A percentile compares a stretch with the other conserved stretches of the same genome.
phyloP scores from a whole-genome alignment of 306 rosid species.

The Begonia peltatifolia region DNA sequence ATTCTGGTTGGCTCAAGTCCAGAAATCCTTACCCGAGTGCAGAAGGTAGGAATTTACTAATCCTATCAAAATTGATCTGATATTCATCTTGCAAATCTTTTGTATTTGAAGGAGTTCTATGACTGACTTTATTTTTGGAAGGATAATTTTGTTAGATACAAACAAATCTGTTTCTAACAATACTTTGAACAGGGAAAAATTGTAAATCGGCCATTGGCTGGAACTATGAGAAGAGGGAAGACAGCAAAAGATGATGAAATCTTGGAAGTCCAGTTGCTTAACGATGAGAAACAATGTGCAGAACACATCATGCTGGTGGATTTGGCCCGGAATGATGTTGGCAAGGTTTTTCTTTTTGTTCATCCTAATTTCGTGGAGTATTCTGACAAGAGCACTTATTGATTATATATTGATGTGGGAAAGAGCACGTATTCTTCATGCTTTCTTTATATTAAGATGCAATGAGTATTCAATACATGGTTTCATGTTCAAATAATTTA shows the following conservation, averaged over 20 bases:
- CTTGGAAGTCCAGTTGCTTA: slow-evolving; percentile 36
- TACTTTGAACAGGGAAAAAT: slow-evolving; percentile 44
- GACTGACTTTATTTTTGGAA: too few relatives aligned
- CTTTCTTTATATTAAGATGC: too few relatives aligned
- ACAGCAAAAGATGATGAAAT: slow-evolving; percentile 39
- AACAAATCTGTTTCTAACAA: slow-evolving; percentile 4
- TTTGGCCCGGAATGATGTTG: slow-evolving; percentile 87
- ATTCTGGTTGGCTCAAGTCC: slow-evolving; percentile 83
- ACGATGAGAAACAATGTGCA: slow-evolving; percentile 65
- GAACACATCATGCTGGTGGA: slow-evolving; percentile 88
- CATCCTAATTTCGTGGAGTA: slow-evolving; percentile 4
- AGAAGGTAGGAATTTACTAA: slow-evolving; percentile 18
- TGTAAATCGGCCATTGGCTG: slow-evolving; percentile 81
- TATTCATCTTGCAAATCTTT: too few relatives aligned
- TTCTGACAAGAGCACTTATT: neutral
- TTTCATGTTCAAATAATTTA: too few relatives aligned
- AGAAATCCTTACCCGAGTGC: slow-evolving; percentile 57
- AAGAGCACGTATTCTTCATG: too few relatives aligned
- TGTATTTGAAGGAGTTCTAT: too few relatives aligned
- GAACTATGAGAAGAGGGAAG: slow-evolving; percentile 55
- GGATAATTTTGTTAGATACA: too few relatives aligned
- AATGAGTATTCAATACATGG: too few relatives aligned
- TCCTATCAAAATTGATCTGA: neutral
- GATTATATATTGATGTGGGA: too few relatives aligned
- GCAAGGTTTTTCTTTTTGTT: slow-evolving; percentile 37